Conservation (phyloP, 257 asterid species). For the Solanum arcanum region DNA sequence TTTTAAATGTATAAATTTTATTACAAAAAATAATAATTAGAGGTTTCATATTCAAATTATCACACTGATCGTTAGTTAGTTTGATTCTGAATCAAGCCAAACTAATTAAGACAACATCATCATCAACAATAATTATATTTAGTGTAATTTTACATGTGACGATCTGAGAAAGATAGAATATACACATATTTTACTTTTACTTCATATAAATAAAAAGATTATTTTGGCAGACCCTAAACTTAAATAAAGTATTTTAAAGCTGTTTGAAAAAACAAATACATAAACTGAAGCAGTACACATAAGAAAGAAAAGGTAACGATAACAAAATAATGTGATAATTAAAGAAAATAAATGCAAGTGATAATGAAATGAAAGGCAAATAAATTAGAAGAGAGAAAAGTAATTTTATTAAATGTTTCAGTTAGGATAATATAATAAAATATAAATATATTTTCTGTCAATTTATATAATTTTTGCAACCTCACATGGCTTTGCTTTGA, state of each 20-base stretch:
- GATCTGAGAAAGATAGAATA: fast-evolving
- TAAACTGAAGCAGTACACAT: not conserved
- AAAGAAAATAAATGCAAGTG: not conserved
- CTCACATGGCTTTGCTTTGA: conserved; percentile 35
- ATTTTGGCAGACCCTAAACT: not conserved
- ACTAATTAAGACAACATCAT: not conserved
- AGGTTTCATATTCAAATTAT: not conserved
- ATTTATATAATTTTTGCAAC: conserved; percentile 4
- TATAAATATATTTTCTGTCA: not conserved
- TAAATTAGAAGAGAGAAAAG: not conserved
- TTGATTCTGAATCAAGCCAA: not conserved
- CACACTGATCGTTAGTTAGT: not conserved
- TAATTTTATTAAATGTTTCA: conserved; percentile 2
- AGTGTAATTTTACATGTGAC: fast-evolving
- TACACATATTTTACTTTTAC: not conserved
- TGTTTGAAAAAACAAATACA: not conserved
- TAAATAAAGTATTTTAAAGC: not conserved
- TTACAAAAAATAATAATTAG: not conserved
- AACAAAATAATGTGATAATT: not conserved
- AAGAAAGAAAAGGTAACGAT: not conserved
- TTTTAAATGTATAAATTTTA: not conserved
- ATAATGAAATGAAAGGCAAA: not conserved
- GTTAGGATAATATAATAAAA: not conserved
- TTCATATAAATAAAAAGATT: fast-evolving
- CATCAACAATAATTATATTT: not conserved